Evolutionary conservation across 768 basidiomycete species (phyloP).

Genomic region (Calvatia gigantea): DNA sequence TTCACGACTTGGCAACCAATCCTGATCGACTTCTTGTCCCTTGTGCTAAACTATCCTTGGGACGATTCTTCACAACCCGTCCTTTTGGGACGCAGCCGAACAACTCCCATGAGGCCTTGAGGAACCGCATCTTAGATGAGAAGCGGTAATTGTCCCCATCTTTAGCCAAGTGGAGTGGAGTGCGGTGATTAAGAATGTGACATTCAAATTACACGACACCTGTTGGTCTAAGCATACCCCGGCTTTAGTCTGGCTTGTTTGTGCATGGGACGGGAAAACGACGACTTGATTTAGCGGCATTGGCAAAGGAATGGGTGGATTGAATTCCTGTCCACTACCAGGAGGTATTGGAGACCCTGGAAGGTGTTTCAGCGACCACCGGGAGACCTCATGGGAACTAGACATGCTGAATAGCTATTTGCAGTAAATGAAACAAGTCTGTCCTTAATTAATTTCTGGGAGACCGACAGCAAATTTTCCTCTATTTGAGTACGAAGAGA

Average conservation of each 20-base stretch:
- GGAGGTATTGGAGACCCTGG: too few species aligned
- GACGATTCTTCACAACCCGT: neutral
- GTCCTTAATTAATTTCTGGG: neutral
- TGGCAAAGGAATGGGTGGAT: too few species aligned
- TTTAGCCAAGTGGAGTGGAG: neutral
- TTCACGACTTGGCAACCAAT: neutral
- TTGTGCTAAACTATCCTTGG: neutral
- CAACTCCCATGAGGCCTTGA: too few species aligned
- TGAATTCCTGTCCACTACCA: too few species aligned
- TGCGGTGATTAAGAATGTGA: neutral
- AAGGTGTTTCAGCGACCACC: too few species aligned
- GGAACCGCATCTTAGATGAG: neutral
- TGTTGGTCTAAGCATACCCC: neutral
- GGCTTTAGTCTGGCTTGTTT: neutral
- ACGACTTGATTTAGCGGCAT: too few species aligned
- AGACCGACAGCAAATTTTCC: conserved; percentile 6
- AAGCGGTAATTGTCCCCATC: neutral
- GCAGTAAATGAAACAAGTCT: neutral
- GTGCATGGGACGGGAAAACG: too few species aligned
- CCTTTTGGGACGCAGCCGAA: too few species aligned
- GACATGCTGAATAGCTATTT: too few species aligned
- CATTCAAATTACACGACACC: neutral
- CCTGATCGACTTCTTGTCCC: neutral
- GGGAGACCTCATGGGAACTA: too few species aligned
- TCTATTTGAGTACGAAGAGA: conserved; percentile 9